Conservation (phyloP, 2,329 filamentous ascomycete genomes). For the Venturia pyrina region DNA sequence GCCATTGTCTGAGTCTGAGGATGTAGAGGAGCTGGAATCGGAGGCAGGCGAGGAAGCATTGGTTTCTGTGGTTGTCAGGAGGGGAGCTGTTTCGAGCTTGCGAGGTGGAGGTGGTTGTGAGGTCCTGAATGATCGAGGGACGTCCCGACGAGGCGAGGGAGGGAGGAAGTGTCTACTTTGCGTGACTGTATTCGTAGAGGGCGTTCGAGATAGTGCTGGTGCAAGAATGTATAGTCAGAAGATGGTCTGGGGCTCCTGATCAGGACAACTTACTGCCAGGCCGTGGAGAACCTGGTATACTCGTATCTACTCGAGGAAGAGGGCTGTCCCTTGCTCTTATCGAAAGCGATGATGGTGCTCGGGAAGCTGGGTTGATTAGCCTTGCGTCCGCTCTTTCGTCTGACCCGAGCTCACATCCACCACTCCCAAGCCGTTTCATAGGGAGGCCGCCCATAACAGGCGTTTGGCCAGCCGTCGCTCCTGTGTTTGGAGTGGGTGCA, state of each 20-base stretch:
- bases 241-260: background rate
- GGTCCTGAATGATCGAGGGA: slow-evolving; percentile 20
- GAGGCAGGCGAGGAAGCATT: slow-evolving; percentile 14
- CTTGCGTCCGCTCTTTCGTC: background rate
- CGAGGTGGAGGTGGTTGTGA: slow-evolving; percentile 18
- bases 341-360: slow-evolving; percentile 45
- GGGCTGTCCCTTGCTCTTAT: slow-evolving; percentile 49
- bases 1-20: slow-evolving; percentile 23
- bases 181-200: slow-evolving; percentile 26
- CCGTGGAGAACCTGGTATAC: slow-evolving; percentile 31
- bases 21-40: slow-evolving; percentile 19
- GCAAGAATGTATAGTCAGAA: slow-evolving; percentile 15
- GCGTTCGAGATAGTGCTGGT: slow-evolving; percentile 32
- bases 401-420: slow-evolving; percentile 24
- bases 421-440: slow-evolving; percentile 44
- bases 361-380: slow-evolving; percentile 20
- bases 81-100: slow-evolving; percentile 11
- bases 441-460: slow-evolving; percentile 24
- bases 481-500: slow-evolving; percentile 49
- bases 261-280: slow-evolving; percentile 13
- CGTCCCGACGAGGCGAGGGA: slow-evolving; percentile 18
- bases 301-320: slow-evolving; percentile 37
- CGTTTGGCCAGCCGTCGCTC: slow-evolving; percentile 19
- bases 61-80: background rate
- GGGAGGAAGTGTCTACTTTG: slow-evolving; percentile 16